Base-by-base conservation (phyloP, 805 yeast species). In the Yarrowia sp. region DNA sequence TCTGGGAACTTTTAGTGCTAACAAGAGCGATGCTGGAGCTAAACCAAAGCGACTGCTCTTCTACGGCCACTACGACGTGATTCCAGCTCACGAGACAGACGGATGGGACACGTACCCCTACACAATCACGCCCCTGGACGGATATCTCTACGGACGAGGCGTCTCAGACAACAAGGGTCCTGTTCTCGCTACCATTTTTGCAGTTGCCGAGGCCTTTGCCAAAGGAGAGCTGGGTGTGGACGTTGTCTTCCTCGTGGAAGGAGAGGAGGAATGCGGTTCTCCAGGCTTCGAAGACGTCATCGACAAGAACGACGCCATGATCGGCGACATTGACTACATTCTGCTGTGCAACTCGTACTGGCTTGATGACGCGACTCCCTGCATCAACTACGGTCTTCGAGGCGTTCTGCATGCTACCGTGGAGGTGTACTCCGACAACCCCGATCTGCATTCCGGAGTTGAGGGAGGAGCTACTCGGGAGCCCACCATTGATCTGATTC, bases 41-140 rank as follows among this genome's bases (percentile, higher is more conserved):
- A 14, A 21, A 4, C 53, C 59, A 31, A 64, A 36, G 33, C 64
- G 88, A 62, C 78, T 90, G 4, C 72, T 93, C 51, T 93, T 96
- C 87, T 93, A 93, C 73, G 98, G 97, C 0, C 99, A 93, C 77
- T 93, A 94, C 71, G 99, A 93, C 74, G 97, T 93, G 25, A 90
- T 93, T 39, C 88, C 87, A 63, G 96, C 96, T 0, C 81, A 82
- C 32, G 80, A 79, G 56, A 74, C 77, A 21, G 78, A 77, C 6
- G 53, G 53, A 14, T 93, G 98, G 97, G 71, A 77, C 8, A 82
- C 94, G 0, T 85, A 87, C 65, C 98, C 98, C 0, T 94, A 87
- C 71, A 74, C 75, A 21, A 72, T 94, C 70, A 81, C 87, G 0
- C 87, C 96, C 3, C 80, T 81, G 63, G 87, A 93, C 71, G 98